A percentile compares a stretch with the other conserved stretches of the same genome.
These are phyloP conservation scores for Penicillium maclennaniae DNA, from an alignment of 495 filamentous ascomycete species.

Conservation along the genomic window DNA sequence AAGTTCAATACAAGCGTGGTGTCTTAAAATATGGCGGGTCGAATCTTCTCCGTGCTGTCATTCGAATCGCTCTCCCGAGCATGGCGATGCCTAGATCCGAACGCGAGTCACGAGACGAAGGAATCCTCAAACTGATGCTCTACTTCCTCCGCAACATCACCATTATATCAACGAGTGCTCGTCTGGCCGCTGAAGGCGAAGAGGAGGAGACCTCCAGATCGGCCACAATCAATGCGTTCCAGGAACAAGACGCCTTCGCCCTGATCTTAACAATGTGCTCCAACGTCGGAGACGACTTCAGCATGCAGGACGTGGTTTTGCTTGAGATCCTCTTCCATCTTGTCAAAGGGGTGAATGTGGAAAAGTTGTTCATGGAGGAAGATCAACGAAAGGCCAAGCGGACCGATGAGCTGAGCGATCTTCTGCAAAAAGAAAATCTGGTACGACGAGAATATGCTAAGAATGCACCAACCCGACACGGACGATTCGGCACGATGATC, in stretches of 20 bases:
- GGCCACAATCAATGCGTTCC: constrained; percentile 80
- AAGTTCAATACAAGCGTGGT: constrained; percentile 82
- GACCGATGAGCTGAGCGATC: constrained; percentile 64
- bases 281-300: constrained; percentile 89
- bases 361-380: constrained; percentile 82
- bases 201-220: constrained; percentile 88
- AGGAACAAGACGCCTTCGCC: constrained; percentile 84
- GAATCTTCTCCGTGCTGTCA: constrained; percentile 69
- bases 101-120: constrained; percentile 75
- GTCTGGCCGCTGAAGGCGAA: constrained; percentile 61
- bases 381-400: constrained; percentile 60
- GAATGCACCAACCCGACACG: constrained; percentile 82
- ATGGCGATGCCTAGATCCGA: constrained; percentile 78
- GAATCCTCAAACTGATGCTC: constrained; percentile 86
- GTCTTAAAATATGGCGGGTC: constrained; percentile 77
- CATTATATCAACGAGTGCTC: constrained; percentile 68
- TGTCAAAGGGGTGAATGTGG: constrained; percentile 82
- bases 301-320: constrained; percentile 75
- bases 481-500: constrained; percentile 93
- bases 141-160: constrained; percentile 86
- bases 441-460: constrained; percentile 75
- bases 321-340: constrained; percentile 90
- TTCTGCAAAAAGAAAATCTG: constrained; percentile 75
- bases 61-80: constrained; percentile 79
- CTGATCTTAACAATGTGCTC: constrained; percentile 81